Conservation (phyloP, 2,329 filamentous ascomycete genomes). For the Biscogniauxia marginata region DNA sequence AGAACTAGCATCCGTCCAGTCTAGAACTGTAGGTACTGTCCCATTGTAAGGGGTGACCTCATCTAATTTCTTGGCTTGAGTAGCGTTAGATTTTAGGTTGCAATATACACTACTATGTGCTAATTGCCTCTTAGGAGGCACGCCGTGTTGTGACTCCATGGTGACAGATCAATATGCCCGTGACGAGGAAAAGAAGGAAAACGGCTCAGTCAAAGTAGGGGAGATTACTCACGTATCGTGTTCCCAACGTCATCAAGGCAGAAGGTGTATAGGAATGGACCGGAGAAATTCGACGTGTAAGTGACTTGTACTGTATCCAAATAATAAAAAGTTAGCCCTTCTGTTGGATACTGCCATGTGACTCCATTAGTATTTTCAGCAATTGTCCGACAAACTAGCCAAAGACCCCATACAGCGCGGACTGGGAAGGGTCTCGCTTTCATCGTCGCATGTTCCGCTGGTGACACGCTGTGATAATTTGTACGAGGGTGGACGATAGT, state of each 20-base stretch:
- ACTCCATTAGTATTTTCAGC: background rate
- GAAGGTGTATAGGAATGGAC: constrained; percentile 5
- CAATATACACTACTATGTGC: background rate
- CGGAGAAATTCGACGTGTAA: constrained; percentile 2
- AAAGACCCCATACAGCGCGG: background rate
- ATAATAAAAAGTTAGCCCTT: constrained; percentile 2
- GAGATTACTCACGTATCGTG: constrained; percentile 2
- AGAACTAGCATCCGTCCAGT: constrained; percentile 1
- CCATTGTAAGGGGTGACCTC: constrained; percentile 4
- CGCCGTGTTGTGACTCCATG: background rate
- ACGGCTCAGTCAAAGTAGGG: no score
- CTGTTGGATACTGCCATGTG: constrained; percentile 1
- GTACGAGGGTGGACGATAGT: background rate
- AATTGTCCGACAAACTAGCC: background rate
- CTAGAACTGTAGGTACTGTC: constrained; percentile 2
- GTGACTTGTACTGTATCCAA: constrained; percentile 7
- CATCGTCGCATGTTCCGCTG: background rate
- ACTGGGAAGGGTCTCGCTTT: background rate
- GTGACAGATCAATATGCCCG: background rate
- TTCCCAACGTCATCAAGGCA: background rate
- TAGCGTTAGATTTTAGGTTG: background rate
- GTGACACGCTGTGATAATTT: background rate
- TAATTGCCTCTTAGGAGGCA: background rate
- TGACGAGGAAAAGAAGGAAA: background rate
- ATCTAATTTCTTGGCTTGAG: background rate